A percentile compares a stretch with the other conserved stretches of the same genome.
These are phyloP conservation scores for Rhododendron kiyosumense DNA, from an alignment of 148 eudicot species.

Conservation along the genomic window DNA sequence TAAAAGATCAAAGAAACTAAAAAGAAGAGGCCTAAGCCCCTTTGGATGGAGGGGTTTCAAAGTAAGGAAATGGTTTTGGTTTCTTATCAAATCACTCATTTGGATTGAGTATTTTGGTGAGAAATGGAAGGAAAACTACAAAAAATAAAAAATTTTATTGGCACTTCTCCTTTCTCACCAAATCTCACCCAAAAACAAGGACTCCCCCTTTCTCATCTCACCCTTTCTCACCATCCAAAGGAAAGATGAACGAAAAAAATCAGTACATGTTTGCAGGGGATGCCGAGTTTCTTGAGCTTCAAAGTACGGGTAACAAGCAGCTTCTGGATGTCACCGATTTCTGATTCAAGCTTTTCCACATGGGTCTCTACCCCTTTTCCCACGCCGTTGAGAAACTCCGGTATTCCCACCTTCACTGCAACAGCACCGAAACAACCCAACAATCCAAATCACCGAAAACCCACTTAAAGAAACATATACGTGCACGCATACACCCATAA, in stretches of 20 bases:
- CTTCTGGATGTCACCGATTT: constrained; percentile 70
- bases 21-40: neutral
- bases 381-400: constrained; percentile 69
- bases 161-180: too few relatives aligned
- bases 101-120: too few relatives aligned
- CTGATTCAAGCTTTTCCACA: constrained; percentile 70
- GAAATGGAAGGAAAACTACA: too few relatives aligned
- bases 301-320: constrained; percentile 68
- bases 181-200: too few relatives aligned
- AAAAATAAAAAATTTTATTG: too few relatives aligned
- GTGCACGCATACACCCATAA: neutral
- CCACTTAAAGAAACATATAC: neutral
- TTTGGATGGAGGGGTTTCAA: too few relatives aligned
- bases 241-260: too few relatives aligned
- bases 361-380: constrained; percentile 70
- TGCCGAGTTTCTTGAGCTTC: constrained; percentile 77
- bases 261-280: constrained; percentile 72
- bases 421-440: constrained; percentile 9
- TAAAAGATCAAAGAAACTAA: neutral
- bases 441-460: neutral
- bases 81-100: too few relatives aligned
- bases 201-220: too few relatives aligned
- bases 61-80: too few relatives aligned
- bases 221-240: neutral
- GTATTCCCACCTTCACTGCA: constrained; percentile 81